A percentile compares a stretch with the other conserved stretches of the same genome.
Evolutionary conservation across 2,329 filamentous ascomycete genomes (phyloP).

Genomic region (Colletotrichum incanum): DNA sequence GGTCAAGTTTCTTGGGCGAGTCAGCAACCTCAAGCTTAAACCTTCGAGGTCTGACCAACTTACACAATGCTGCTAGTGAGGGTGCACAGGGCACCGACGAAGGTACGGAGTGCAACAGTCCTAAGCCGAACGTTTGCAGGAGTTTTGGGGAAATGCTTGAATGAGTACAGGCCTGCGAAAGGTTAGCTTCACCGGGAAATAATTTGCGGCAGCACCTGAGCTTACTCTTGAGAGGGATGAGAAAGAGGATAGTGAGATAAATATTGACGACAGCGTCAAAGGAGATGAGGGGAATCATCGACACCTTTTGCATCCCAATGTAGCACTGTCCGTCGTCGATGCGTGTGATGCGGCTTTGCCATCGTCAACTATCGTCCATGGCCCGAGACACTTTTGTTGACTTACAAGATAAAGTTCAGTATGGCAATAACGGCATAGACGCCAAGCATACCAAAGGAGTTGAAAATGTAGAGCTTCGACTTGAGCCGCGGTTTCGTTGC

Average conservation of each 20-base stretch:
- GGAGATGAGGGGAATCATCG: slow-evolving; percentile 73
- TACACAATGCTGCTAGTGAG: slow-evolving; percentile 72
- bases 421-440: slow-evolving; percentile 64
- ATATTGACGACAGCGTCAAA: slow-evolving; percentile 75
- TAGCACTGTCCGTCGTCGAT: slow-evolving; percentile 71
- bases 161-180: slow-evolving; percentile 68
- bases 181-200: neutral
- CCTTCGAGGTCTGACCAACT: slow-evolving; percentile 45
- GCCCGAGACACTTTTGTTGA: neutral
- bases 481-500: slow-evolving; percentile 65
- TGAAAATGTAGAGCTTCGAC: slow-evolving; percentile 73
- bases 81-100: slow-evolving; percentile 72
- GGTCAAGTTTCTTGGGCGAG: slow-evolving; percentile 66
- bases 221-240: slow-evolving; percentile 72
- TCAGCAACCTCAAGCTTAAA: slow-evolving; percentile 23
- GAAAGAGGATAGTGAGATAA: slow-evolving; percentile 75
- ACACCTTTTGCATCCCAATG: slow-evolving; percentile 72
- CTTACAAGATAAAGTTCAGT: slow-evolving; percentile 74
- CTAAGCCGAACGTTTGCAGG: slow-evolving; percentile 61
- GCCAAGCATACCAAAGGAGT: slow-evolving; percentile 70
- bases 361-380: neutral
- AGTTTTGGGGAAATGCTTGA: slow-evolving; percentile 62
- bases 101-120: slow-evolving; percentile 70
- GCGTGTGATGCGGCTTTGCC: slow-evolving; percentile 68
- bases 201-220: neutral